These are phyloP conservation scores for Lachnellula subtilissima DNA, from an alignment of 2,329 filamentous ascomycete genomes.

Conservation along the genomic window DNA sequence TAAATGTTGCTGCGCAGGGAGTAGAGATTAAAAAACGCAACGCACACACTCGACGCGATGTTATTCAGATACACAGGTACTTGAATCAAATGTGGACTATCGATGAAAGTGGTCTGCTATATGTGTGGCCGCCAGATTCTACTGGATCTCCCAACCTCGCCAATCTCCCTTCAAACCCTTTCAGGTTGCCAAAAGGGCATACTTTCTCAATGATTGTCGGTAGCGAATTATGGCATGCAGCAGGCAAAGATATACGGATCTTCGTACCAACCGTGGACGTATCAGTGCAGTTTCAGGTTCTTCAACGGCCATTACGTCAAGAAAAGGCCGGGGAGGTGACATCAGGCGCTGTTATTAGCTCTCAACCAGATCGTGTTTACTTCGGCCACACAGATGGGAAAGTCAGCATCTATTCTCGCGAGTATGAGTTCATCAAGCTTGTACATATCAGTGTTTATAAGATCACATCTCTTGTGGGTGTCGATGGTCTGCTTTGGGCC, in stretches of 20 bases:
- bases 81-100: conserved; percentile 90
- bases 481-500: conserved; percentile 82
- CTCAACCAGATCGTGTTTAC: conserved; percentile 74
- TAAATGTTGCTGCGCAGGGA: conserved; percentile 71
- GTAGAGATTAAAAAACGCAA: conserved; percentile 63
- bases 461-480: conserved; percentile 79
- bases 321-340: conserved; percentile 81
- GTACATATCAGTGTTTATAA: conserved; percentile 91
- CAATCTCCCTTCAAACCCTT: conserved; percentile 63
- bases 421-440: conserved; percentile 73
- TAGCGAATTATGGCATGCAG: conserved; percentile 80
- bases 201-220: conserved; percentile 86
- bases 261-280: conserved; percentile 70
- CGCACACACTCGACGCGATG: conserved; percentile 72
- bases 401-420: conserved; percentile 79
- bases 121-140: conserved; percentile 77
- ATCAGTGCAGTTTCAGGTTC: conserved; percentile 67
- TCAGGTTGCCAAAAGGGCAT: conserved; percentile 73
- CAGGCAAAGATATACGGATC: conserved; percentile 80
- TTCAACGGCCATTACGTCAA: conserved; percentile 64
- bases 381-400: conserved; percentile 93
- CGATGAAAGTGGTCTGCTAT: conserved; percentile 80
- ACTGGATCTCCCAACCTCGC: conserved; percentile 69
- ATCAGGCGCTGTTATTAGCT: conserved; percentile 70
- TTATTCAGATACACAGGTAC: conserved; percentile 81